These are phyloP conservation scores for Dendryphion nanum DNA, from an alignment of 2,329 filamentous ascomycete genomes.

Conservation along the genomic window DNA sequence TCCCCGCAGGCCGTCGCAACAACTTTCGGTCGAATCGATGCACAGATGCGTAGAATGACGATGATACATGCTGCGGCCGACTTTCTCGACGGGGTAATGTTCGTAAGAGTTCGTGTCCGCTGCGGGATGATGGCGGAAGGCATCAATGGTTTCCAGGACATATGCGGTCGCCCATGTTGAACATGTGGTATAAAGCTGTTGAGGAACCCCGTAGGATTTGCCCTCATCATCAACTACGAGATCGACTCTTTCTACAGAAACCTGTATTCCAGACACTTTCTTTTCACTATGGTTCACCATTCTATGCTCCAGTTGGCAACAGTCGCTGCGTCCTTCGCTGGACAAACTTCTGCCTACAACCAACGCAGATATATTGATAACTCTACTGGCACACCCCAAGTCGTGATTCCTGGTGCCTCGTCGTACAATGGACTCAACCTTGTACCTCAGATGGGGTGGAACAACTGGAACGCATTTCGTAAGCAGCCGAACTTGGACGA, in stretches of 20 bases:
- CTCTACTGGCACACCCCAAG: conserved; percentile 12
- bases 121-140: background rate
- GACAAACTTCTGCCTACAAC: conserved; percentile 9
- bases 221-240: background rate
- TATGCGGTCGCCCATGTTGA: background rate
- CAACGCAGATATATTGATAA: conserved; percentile 13
- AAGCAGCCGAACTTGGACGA: no score
- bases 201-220: background rate
- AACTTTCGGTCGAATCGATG: background rate
- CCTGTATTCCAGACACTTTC: background rate
- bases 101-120: no score
- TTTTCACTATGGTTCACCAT: conserved; percentile 8
- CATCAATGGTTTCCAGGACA: background rate
- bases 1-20: background rate
- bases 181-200: background rate
- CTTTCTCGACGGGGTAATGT: background rate
- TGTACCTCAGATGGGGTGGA: conserved; percentile 41
- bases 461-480: no score
- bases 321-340: conserved; percentile 7
- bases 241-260: background rate
- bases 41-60: background rate
- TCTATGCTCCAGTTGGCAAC: conserved; percentile 3
- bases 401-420: conserved; percentile 16
- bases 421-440: conserved; percentile 38
- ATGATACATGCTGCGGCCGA: background rate